These are phyloP conservation scores for Podospora conica DNA, from an alignment of 495 filamentous ascomycete species.

Conservation along the genomic window DNA sequence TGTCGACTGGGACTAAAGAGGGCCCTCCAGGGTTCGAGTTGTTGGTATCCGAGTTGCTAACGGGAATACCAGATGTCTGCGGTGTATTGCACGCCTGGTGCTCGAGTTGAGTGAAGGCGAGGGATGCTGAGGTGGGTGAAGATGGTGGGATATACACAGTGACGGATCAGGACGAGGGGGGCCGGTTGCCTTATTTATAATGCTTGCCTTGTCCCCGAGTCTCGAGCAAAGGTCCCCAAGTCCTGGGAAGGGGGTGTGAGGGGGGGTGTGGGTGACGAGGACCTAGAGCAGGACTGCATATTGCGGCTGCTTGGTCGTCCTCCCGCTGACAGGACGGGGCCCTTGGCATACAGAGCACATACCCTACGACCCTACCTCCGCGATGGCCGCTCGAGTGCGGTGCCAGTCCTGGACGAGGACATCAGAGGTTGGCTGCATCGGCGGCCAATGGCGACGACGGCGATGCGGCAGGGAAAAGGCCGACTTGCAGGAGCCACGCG, in stretches of 20 bases:
- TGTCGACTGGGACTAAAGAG: neutral
- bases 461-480: neutral
- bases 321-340: neutral
- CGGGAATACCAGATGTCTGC: neutral
- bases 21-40: slow-evolving; percentile 10
- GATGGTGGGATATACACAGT: neutral
- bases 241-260: neutral
- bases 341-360: too few species aligned
- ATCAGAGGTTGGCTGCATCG: neutral
- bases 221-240: neutral
- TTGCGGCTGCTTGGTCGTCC: neutral
- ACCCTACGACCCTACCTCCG: too few species aligned
- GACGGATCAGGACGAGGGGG: neutral
- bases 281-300: neutral
- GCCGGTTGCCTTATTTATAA: neutral
- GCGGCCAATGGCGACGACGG: neutral
- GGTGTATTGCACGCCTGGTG: slow-evolving; percentile 11
- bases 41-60: neutral
- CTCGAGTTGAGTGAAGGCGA: neutral
- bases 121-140: neutral
- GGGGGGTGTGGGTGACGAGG: neutral
- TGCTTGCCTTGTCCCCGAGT: neutral
- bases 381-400: neutral
- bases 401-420: neutral
- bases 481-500: slow-evolving; percentile 2